These are phyloP conservation scores for Aspergillus leporis DNA, from an alignment of 495 filamentous ascomycete genomes.

Conservation along the genomic window DNA sequence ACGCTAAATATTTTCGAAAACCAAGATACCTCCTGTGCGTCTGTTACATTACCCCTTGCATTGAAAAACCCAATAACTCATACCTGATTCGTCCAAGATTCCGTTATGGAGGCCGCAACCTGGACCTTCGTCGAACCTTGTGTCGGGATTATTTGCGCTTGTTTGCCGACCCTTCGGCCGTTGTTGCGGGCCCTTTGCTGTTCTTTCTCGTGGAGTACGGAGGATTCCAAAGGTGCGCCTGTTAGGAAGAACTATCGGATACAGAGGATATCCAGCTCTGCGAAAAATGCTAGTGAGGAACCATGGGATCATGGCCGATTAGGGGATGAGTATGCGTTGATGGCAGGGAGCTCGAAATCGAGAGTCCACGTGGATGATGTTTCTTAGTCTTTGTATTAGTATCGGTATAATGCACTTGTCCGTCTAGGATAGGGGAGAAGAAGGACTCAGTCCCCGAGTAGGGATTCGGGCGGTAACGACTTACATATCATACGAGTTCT, in stretches of 20 bases:
- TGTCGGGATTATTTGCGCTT: conserved; percentile 5
- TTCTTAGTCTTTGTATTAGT: not conserved
- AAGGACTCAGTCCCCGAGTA: too few relatives aligned
- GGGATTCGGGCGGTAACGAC: too few relatives aligned
- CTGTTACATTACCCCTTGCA: too few relatives aligned
- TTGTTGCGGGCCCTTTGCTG: not conserved
- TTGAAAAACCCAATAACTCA: not conserved
- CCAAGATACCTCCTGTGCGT: not conserved
- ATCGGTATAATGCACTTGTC: too few relatives aligned
- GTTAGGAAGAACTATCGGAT: not conserved
- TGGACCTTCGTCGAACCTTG: conserved; percentile 6
- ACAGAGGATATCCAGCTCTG: not conserved
- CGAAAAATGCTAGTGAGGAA: not conserved
- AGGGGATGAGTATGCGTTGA: not conserved
- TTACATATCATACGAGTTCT: too few relatives aligned
- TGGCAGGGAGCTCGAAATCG: not conserved
- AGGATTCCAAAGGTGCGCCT: not conserved
- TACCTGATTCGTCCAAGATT: not conserved
- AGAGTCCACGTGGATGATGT: not conserved
- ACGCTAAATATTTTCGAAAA: conserved; percentile 3
- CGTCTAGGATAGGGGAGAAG: too few relatives aligned
- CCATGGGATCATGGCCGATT: not conserved
- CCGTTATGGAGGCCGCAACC: conserved; percentile 6
- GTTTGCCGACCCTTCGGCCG: conserved; percentile 4
- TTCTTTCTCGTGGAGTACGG: not conserved